Percentiles rank a stretch among this genome's conserved stretches.
Conservation (phyloP, 306 rosid species). For the Canavalia gladiata region DNA sequence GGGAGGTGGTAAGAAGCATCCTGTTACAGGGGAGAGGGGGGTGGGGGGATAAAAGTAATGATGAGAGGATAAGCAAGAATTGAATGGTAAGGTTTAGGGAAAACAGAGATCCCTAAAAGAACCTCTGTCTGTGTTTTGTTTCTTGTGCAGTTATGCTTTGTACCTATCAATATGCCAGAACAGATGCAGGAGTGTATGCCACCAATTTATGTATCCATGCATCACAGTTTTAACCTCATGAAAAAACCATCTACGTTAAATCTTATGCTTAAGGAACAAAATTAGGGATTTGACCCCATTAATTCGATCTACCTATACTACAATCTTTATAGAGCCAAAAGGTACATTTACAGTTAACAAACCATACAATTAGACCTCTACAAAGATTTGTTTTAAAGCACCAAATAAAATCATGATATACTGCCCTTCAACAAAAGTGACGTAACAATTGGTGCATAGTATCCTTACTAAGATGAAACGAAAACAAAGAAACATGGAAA, state of each 20-base stretch:
- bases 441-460: background rate
- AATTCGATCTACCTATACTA: slow-evolving; percentile 30
- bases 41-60: too few relatives aligned
- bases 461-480: background rate
- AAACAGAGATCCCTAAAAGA: too few relatives aligned
- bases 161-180: background rate
- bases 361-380: background rate
- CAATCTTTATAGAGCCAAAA: background rate
- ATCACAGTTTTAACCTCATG: slow-evolving; percentile 2
- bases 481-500: slow-evolving; percentile 1
- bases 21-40: too few relatives aligned
- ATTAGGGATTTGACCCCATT: background rate
- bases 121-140: too few relatives aligned
- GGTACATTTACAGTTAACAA: background rate
- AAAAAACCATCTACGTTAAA: background rate
- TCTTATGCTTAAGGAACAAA: background rate
- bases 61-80: too few relatives aligned
- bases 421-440: background rate
- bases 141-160: too few relatives aligned
- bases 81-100: too few relatives aligned
- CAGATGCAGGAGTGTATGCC: background rate
- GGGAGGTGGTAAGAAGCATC: background rate
- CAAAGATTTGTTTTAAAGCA: slow-evolving; percentile 3
- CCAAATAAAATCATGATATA: background rate
- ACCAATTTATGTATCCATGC: background rate